Evolutionary conservation across 371 early-diverging fungal species (phyloP).

Genomic region (Choanephora cucurbitarum): DNA sequence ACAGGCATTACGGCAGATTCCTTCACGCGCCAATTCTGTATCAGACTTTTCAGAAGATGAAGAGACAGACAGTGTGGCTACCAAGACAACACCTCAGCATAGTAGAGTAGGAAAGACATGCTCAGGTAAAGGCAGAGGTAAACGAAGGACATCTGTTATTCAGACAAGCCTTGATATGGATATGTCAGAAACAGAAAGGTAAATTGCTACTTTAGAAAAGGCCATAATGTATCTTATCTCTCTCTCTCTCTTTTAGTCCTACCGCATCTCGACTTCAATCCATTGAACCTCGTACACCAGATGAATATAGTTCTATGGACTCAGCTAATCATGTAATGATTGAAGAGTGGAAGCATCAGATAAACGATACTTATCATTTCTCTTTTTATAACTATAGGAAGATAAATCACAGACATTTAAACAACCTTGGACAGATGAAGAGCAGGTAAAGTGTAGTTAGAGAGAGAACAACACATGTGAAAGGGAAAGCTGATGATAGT

Average conservation of each 20-base stretch:
- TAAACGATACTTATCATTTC: neutral
- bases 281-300: slow-evolving; percentile 31
- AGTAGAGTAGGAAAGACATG: neutral
- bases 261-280: slow-evolving; percentile 16
- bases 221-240: neutral
- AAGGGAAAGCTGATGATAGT: too few species aligned
- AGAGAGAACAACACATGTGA: too few species aligned
- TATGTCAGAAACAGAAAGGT: slow-evolving; percentile 24
- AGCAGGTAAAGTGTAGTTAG: slow-evolving; percentile 43
- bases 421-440: slow-evolving; percentile 67
- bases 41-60: slow-evolving; percentile 49
- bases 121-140: slow-evolving; percentile 41
- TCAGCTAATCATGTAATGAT: slow-evolving; percentile 2
- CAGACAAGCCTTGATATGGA: slow-evolving; percentile 27
- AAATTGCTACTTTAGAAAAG: neutral
- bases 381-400: slow-evolving; percentile 11
- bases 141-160: slow-evolving; percentile 38
- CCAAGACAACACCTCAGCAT: slow-evolving; percentile 7
- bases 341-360: neutral
- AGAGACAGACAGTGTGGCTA: slow-evolving; percentile 24
- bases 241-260: slow-evolving; percentile 1
- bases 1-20: slow-evolving; percentile 37
- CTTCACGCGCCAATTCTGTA: slow-evolving; percentile 39
- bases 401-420: slow-evolving; percentile 45
- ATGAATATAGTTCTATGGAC: slow-evolving; percentile 16